Evolutionary conservation across 306 rosid genomes (phyloP), one percentile per base, ranked within the genome.

Genomic region (Delonix regia): DNA sequence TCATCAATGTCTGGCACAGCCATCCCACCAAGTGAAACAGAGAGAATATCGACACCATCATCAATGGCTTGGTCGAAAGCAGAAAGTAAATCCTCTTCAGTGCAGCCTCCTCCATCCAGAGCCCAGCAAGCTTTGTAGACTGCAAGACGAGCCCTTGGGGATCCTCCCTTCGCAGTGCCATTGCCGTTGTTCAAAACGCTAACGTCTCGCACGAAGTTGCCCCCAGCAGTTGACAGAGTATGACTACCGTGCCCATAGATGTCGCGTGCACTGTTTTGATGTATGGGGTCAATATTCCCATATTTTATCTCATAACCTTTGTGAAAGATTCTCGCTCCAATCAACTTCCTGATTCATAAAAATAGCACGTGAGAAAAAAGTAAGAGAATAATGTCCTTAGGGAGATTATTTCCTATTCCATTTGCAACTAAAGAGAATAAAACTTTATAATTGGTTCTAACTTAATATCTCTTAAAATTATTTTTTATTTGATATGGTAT

Each of bases 131-230:
- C 97, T 75, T 93, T 95, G 82, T 95, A 95, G 0, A 93, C 80
- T 42, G 88, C 99, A 51, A 93, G 88, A 0, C 89, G 82, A 33
- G 96, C 91, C 45, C 62, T 89, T 0, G 98, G 97, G 1, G 99
- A 90, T 2, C 99, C 99, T 9, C 99, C 99, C 55, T 91, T 90
- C 0, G 97, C 90, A 0, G 94, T 91, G n/a, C 97, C 97, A 55
- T 86, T 82, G 2, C 89, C 92, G 9, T 80, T 55, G 18, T 88
- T 85, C 3, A 78, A 65, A 36, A 86, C 85, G 52, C 28, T 81
- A 1, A 74, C 86, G 0, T 72, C 64, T 0, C 69, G 12, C 0
- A 86, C 85, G 28, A 86, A 90, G 44, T 33, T 88, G 15, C 92
- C 94, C 0, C 85, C 94, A 0, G 89, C 92, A 0, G 92, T 90